A percentile compares a stretch with the other conserved stretches of the same genome.
Conservation (phyloP, 164 flowering plant genomes). For the Buxus sempervirens region DNA sequence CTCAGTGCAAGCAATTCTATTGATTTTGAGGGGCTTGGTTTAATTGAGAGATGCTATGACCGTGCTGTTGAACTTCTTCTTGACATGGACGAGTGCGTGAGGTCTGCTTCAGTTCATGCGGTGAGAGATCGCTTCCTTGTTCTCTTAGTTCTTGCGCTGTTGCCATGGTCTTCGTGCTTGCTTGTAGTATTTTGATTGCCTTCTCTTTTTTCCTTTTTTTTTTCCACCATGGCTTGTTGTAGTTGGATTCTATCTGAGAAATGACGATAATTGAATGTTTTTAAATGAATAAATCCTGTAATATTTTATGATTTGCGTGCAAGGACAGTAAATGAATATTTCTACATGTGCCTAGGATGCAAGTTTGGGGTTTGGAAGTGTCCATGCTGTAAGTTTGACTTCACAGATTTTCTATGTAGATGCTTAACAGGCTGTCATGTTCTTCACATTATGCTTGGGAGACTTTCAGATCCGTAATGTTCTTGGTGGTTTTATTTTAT, state of each 20-base stretch:
- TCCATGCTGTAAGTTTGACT: neutral
- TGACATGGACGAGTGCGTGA: conserved; percentile 58
- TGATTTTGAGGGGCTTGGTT: conserved; percentile 27
- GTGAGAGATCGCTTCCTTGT: conserved; percentile 12
- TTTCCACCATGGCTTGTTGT: neutral
- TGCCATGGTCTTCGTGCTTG: neutral
- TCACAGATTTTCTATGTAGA: neutral
- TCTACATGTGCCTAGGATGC: too few relatives aligned
- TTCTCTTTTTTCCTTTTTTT: neutral
- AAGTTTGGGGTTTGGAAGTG: neutral
- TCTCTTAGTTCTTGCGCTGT: too few relatives aligned
- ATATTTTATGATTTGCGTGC: neutral
- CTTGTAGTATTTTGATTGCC: neutral
- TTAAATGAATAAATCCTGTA: too few relatives aligned
- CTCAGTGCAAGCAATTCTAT: conserved; percentile 24
- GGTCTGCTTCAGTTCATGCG: conserved; percentile 45
- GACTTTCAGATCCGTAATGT: neutral
- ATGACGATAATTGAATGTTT: neutral
- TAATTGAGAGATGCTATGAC: conserved; percentile 51
- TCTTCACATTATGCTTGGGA: neutral
- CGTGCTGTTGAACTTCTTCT: conserved; percentile 63
- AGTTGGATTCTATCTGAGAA: neutral
- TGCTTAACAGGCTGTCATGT: neutral
- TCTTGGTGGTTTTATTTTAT: too few relatives aligned
- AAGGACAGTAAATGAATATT: neutral